These are phyloP conservation scores for Alternaria incomplexa DNA, from an alignment of 2,329 filamentous ascomycete genomes.

Conservation along the genomic window DNA sequence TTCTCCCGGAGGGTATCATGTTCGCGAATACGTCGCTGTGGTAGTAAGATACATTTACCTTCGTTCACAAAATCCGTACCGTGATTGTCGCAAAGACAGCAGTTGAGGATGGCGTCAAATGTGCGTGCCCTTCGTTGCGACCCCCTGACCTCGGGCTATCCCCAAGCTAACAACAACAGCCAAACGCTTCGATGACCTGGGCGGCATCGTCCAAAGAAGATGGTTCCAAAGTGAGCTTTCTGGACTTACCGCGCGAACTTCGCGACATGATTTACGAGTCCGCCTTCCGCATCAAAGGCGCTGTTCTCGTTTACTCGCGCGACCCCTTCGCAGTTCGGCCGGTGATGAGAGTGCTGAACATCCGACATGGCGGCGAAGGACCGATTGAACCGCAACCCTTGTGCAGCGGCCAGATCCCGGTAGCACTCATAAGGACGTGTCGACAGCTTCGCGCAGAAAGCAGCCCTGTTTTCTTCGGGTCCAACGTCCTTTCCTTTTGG, in stretches of 20 bases:
- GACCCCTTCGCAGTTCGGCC: constrained; percentile 19
- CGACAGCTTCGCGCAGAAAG: constrained; percentile 52
- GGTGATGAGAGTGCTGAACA: constrained; percentile 25
- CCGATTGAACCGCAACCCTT: constrained; percentile 30
- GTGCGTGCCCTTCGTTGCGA: background rate
- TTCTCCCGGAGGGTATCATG: background rate
- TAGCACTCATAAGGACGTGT: constrained; percentile 45
- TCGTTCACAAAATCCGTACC: background rate
- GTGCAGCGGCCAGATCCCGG: constrained; percentile 17
- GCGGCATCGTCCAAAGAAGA: constrained; percentile 24
- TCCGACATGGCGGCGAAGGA: constrained; percentile 32
- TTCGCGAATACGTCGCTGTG: background rate
- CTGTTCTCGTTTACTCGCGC: constrained; percentile 35
- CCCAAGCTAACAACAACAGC: constrained; percentile 5
- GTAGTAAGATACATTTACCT: background rate
- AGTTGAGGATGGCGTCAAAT: background rate
- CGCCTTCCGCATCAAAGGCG: constrained; percentile 31
- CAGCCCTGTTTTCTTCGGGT: constrained; percentile 54
- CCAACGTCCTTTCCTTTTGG: constrained; percentile 53
- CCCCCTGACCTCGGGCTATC: background rate
- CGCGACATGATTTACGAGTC: constrained; percentile 34
- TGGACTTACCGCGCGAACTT: constrained; percentile 43
- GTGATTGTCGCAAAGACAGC: background rate
- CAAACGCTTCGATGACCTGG: constrained; percentile 21
- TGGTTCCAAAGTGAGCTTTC: constrained; percentile 22